Evolutionary conservation across 176 grass and related monocot genomes (phyloP).

Genomic region (Echinochloa phyllopogon): DNA sequence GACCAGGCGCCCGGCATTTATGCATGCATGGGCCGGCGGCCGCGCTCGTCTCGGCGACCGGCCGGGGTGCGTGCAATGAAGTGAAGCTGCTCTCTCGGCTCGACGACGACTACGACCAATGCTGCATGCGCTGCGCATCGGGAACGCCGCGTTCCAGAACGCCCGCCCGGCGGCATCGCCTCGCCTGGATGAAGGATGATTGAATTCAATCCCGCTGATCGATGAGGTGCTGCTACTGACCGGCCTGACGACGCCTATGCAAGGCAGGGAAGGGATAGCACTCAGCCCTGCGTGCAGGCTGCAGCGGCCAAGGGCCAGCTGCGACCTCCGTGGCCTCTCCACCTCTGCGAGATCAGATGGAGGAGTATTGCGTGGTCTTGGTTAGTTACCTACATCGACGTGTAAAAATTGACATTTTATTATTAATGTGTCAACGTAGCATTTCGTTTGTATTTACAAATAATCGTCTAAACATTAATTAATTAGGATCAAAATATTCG

Average conservation of each 20-base stretch:
- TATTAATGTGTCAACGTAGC: no score
- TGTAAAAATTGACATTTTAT: no score
- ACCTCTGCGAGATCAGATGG: no score
- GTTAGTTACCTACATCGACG: no score
- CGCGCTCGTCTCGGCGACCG: not conserved
- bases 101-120: not conserved
- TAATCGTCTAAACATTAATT: no score
- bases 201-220: not conserved
- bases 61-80: no score
- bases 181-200: not conserved
- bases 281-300: not conserved
- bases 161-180: not conserved
- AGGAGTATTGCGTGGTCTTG: no score
- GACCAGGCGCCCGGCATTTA: conserved; percentile 41
- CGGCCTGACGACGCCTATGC: not conserved
- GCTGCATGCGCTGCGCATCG: conserved; percentile 28
- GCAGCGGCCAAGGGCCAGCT: not conserved
- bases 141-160: conserved; percentile 51
- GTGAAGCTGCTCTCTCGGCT: not conserved
- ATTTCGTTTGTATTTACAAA: no score
- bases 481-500: no score
- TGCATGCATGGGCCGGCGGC: conserved; percentile 19
- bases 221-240: not conserved
- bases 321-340: no score
- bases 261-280: not conserved